phyloP scores from a whole-genome alignment of 352 stramenopile species.

The Phytophthora nicotianae region DNA sequence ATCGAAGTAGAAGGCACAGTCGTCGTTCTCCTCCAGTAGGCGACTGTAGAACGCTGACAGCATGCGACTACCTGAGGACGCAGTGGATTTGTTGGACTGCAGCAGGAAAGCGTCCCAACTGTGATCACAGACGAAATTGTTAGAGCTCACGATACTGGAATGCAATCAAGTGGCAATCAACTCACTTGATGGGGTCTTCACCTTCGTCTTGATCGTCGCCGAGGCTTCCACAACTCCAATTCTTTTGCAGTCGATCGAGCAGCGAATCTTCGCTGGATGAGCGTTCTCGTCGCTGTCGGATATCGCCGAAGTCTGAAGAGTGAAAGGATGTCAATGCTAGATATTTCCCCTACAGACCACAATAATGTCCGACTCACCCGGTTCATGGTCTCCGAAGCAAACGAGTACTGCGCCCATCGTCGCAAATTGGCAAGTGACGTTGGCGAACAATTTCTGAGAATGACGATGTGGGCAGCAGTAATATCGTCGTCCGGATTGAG shows the following conservation, averaged over 20 bases:
- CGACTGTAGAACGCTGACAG: conserved; percentile 84
- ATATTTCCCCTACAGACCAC: not conserved
- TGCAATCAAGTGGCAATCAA: not conserved
- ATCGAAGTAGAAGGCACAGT: conserved; percentile 72
- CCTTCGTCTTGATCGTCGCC: conserved; percentile 26
- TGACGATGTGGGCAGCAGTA: conserved; percentile 2
- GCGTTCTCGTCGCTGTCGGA: conserved; percentile 9
- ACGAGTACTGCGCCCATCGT: conserved; percentile 66
- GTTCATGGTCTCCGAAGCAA: conserved; percentile 44
- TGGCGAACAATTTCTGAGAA: conserved; percentile 21
- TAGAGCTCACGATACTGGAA: conserved; percentile 1
- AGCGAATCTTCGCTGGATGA: conserved; percentile 41
- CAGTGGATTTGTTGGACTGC: conserved; percentile 47
- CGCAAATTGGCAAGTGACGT: conserved; percentile 23
- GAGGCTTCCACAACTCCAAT: conserved; percentile 41
- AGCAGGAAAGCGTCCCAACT: conserved; percentile 52
- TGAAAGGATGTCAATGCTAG: not conserved
- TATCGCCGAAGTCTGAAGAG: conserved; percentile 18
- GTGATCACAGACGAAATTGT: conserved; percentile 21
- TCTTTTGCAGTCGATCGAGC: conserved; percentile 59
- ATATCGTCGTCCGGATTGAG: conserved; percentile 28
- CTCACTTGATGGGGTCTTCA: conserved; percentile 38
- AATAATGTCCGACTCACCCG: conserved; percentile 5
- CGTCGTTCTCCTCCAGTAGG: conserved; percentile 68
- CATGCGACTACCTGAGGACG: conserved; percentile 73